phyloP scores from a whole-genome alignment of 768 basidiomycete species.

The Roridomyces roridus region DNA sequence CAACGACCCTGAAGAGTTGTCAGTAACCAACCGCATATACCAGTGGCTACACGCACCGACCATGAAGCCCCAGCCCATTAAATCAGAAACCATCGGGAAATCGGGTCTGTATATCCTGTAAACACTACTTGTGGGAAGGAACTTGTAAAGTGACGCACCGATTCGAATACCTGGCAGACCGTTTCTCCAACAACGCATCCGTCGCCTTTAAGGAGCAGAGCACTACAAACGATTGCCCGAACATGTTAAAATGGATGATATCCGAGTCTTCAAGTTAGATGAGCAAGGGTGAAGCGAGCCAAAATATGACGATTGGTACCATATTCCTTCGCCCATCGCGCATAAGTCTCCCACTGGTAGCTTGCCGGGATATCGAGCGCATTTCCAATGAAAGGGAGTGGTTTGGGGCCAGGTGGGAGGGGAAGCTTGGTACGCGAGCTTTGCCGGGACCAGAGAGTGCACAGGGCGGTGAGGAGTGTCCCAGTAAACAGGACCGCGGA shows the following conservation, averaged over 20 bases:
- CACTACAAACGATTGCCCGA: neutral
- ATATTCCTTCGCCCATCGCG: too few relatives aligned
- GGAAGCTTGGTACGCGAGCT: too few relatives aligned
- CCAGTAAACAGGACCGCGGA: too few relatives aligned
- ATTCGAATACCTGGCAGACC: neutral
- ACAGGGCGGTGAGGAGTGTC: too few relatives aligned
- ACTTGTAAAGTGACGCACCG: neutral
- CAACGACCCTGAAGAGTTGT: neutral
- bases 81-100: neutral
- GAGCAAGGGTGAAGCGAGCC: too few relatives aligned
- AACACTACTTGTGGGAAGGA: neutral
- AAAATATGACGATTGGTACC: too few relatives aligned
- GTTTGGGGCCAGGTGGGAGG: too few relatives aligned
- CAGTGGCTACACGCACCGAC: neutral
- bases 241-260: neutral
- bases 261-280: neutral
- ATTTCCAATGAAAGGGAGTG: too few relatives aligned
- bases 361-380: too few relatives aligned
- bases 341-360: too few relatives aligned
- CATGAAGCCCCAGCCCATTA: neutral
- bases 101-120: neutral
- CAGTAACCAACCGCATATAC: neutral
- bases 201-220: neutral
- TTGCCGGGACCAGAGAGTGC: too few relatives aligned
- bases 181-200: neutral